These are phyloP conservation scores for Viola odorata DNA, from an alignment of 345 rosid genomes.

Conservation along the genomic window DNA sequence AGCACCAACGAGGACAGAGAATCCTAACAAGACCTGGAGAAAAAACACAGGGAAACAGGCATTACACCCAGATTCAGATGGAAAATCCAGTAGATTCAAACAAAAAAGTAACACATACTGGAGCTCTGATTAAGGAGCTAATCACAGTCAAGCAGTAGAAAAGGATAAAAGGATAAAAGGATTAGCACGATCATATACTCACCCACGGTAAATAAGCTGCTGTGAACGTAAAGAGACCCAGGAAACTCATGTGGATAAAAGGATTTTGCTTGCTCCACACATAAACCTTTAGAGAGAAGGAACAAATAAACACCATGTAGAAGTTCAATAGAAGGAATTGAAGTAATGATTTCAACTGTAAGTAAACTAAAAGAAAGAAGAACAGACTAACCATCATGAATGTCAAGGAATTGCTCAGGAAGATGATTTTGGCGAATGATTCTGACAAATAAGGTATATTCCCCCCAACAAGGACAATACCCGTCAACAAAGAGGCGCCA, in stretches of 20 bases:
- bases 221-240: conserved; percentile 91
- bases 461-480: conserved; percentile 85
- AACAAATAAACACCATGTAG: background rate
- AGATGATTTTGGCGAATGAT: conserved; percentile 83
- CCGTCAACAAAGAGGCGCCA: conserved; percentile 85
- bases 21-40: conserved; percentile 84
- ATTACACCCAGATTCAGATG: background rate
- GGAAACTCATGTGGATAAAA: conserved; percentile 94
- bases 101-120: background rate
- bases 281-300: conserved; percentile 52
- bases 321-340: background rate
- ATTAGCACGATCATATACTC: conserved; percentile 21
- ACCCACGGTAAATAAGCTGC: conserved; percentile 98
- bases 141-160: background rate
- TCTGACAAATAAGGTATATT: conserved; percentile 90
- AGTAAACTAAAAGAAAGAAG: conserved; percentile 3
- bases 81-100: background rate
- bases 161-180: background rate
- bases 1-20: conserved; percentile 90
- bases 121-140: background rate
- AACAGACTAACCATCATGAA: conserved; percentile 87
- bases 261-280: conserved; percentile 99
- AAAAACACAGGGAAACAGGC: background rate
- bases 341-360: conserved; percentile 5
- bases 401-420: conserved; percentile 97